phyloP scores from a whole-genome alignment of 2,329 filamentous ascomycete species.

The Rhexocercosporidium sp. region DNA sequence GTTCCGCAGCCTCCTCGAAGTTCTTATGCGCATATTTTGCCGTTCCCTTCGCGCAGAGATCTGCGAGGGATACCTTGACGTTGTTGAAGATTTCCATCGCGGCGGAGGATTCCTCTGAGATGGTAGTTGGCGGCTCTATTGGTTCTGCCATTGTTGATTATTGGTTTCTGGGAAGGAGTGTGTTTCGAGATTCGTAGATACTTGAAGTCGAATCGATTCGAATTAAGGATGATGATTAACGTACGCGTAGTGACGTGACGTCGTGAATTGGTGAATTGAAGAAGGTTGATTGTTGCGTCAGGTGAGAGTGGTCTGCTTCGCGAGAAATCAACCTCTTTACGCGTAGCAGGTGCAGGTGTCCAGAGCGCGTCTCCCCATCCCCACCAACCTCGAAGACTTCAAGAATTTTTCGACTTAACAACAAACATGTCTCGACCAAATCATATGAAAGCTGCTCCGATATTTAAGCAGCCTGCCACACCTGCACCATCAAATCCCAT shows the following conservation, averaged over 20 bases:
- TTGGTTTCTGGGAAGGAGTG: not conserved
- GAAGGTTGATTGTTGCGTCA: slow-evolving; percentile 7
- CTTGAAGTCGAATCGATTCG: not conserved
- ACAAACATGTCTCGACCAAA: slow-evolving; percentile 37
- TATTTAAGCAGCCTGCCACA: slow-evolving; percentile 38
- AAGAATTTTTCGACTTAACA: not conserved
- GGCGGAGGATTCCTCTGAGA: slow-evolving; percentile 31
- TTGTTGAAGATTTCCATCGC: slow-evolving; percentile 40
- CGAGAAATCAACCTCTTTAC: slow-evolving; percentile 9
- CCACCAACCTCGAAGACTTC: slow-evolving; percentile 4
- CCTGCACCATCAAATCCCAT: slow-evolving; percentile 58
- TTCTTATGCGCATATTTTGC: slow-evolving; percentile 89
- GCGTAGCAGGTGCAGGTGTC: not conserved
- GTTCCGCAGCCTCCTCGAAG: slow-evolving; percentile 82
- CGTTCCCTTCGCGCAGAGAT: slow-evolving; percentile 78
- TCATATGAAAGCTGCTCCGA: slow-evolving; percentile 33
- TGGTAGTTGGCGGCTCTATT: slow-evolving; percentile 34
- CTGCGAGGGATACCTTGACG: slow-evolving; percentile 69
- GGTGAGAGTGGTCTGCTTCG: slow-evolving; percentile 15
- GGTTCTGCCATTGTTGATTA: slow-evolving; percentile 37
- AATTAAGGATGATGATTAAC: not conserved
- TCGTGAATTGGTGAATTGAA: slow-evolving; percentile 9
- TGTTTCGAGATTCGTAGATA: not conserved
- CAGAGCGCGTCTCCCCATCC: slow-evolving; percentile 24
- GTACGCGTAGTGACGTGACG: not conserved